Base-by-base conservation (phyloP, 495 filamentous ascomycete species). In the Aspergillus funiculosus region DNA sequence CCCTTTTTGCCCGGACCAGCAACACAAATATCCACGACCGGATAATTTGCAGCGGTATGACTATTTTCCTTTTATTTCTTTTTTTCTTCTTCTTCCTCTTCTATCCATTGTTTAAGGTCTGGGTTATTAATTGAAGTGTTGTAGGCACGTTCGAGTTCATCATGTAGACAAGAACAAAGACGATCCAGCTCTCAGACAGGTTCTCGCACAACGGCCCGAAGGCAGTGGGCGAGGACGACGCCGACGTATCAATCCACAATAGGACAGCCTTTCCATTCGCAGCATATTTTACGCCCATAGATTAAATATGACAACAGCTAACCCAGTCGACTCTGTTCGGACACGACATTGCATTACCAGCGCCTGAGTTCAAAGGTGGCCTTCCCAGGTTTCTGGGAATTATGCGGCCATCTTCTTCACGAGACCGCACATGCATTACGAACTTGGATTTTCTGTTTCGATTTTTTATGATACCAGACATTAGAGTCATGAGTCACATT, bases 21-120 rank as follows among this genome's bases (percentile, higher is more conserved):
- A 97, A 66, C 94, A 97, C 62, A 91, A 87, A 61, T 98, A 98
- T 62, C 92, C 94, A 14, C 76, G 94, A 53, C 94, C 94, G 18
- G 94, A 97, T 63, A 97, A 98, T 77, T 73, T 98, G 22, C 94
- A 97, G 74, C 82, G 94, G 92, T 95, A 67, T 52, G 76, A 39
- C 39, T 15, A 20, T 10, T 29, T 5, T n/a, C 34, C 36, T 5
- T 34, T 18, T 19, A 17, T 5, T 9, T 4, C 38, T 17, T 45
- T 10, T 44, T 28, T 41, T 24, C 43, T 26, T 25, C 43, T 51
- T n/a, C n/a, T n/a, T n/a, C n/a, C n/a, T n/a, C n/a, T n/a, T n/a
- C n/a, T n/a, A n/a, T n/a, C n/a, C n/a, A n/a, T n/a, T n/a, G n/a
- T n/a, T n/a, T n/a, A n/a, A n/a, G n/a, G n/a, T n/a, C n/a, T n/a